phyloP scores from a whole-genome alignment of 768 basidiomycete species.

The Lactifluus piperatus region DNA sequence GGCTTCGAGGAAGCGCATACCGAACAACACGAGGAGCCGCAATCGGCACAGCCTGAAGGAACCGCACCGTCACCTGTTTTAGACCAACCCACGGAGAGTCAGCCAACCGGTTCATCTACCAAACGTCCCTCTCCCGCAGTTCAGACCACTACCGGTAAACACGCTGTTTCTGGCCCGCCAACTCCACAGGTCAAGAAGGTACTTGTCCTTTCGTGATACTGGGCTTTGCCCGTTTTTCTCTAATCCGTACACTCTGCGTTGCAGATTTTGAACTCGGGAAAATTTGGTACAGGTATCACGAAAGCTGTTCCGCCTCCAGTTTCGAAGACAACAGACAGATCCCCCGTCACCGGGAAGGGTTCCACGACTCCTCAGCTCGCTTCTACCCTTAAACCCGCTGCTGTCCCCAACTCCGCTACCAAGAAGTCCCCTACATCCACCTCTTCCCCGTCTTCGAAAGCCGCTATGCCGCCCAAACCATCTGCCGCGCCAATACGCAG shows the following conservation, averaged over 20 bases:
- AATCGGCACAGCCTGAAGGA: slow-evolving; percentile 4
- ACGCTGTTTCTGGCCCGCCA: slow-evolving; percentile 36
- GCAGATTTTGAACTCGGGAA: slow-evolving; percentile 20
- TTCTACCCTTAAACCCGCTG: slow-evolving; percentile 29
- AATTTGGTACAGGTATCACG: slow-evolving; percentile 25
- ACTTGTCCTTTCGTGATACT: slow-evolving; percentile 22
- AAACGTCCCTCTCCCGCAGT: slow-evolving; percentile 28
- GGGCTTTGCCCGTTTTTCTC: slow-evolving; percentile 19
- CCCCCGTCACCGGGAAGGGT: slow-evolving; percentile 26
- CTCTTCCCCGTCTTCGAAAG: slow-evolving; percentile 17
- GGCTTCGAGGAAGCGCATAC: slow-evolving; percentile 5
- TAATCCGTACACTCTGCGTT: slow-evolving; percentile 13
- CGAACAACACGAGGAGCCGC: slow-evolving; percentile 20
- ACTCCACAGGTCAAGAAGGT: slow-evolving; percentile 67
- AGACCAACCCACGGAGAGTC: slow-evolving; percentile 20
- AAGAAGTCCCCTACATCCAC: slow-evolving; percentile 28
- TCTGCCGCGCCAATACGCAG: slow-evolving; percentile 14
- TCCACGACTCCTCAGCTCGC: slow-evolving; percentile 22
- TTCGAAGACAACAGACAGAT: slow-evolving; percentile 34
- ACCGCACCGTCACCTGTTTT: slow-evolving; percentile 11
- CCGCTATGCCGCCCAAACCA: slow-evolving; percentile 19
- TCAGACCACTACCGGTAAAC: slow-evolving; percentile 38
- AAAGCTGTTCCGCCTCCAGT: slow-evolving; percentile 33
- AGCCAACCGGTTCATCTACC: slow-evolving; percentile 19
- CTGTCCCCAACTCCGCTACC: slow-evolving; percentile 1